phyloP scores from a whole-genome alignment of 2,329 filamentous ascomycete genomes.

The Cephalotrichum gorgonifer region DNA sequence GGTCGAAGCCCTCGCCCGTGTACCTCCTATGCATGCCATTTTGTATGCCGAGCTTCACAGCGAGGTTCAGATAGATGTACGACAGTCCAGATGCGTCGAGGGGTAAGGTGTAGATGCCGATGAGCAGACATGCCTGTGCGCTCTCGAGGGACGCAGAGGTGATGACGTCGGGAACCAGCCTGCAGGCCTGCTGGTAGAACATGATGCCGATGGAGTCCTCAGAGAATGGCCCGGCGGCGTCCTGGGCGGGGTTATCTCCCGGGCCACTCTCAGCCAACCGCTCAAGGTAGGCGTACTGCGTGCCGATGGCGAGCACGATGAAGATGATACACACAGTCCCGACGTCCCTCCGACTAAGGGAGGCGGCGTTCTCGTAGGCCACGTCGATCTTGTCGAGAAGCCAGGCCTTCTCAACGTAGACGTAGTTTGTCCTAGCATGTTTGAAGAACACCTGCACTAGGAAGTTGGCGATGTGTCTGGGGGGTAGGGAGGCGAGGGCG shows the following conservation, averaged over 20 bases:
- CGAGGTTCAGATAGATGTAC: slow-evolving; percentile 46
- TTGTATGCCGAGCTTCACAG: slow-evolving; percentile 46
- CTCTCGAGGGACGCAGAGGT: slow-evolving; percentile 44
- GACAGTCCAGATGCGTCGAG: slow-evolving; percentile 45
- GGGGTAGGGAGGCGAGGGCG: slow-evolving; percentile 30
- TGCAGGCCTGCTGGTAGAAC: slow-evolving; percentile 45
- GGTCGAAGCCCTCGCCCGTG: slow-evolving; percentile 33
- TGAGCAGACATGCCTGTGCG: slow-evolving; percentile 45
- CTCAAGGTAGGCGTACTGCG: slow-evolving; percentile 38
- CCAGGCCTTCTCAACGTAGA: slow-evolving; percentile 34
- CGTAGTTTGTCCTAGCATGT: slow-evolving; percentile 37
- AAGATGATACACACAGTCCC: slow-evolving; percentile 33
- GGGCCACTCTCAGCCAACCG: slow-evolving; percentile 11
- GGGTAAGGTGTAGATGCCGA: slow-evolving; percentile 44
- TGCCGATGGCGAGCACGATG: slow-evolving; percentile 37
- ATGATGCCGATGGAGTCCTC: slow-evolving; percentile 44
- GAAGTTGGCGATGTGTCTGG: slow-evolving; percentile 34
- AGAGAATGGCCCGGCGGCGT: slow-evolving; percentile 20
- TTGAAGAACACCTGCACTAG: slow-evolving; percentile 35
- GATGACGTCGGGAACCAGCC: slow-evolving; percentile 45
- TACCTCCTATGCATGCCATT: slow-evolving; percentile 49
- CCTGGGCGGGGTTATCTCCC: slow-evolving; percentile 8
- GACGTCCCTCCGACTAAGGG: slow-evolving; percentile 27
- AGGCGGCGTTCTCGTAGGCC: slow-evolving; percentile 26
- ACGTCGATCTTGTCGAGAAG: slow-evolving; percentile 26